Percentiles rank a stretch among this genome's conserved stretches.
Conservation (phyloP, 345 rosid genomes). For the Lagerstroemia speciosa region DNA sequence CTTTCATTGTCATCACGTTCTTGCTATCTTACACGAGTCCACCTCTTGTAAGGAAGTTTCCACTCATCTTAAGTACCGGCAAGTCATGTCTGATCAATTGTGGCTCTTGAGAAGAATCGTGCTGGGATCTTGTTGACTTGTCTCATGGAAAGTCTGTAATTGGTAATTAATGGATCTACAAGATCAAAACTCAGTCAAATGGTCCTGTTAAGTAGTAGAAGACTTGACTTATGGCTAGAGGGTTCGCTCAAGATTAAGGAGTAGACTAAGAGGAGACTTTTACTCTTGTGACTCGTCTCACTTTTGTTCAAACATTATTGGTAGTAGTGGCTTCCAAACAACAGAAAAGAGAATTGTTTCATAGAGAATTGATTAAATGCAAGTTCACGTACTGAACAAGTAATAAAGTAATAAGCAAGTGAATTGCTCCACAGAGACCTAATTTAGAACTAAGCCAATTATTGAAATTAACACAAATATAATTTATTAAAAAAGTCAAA, state of each 20-base stretch:
- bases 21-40: background rate
- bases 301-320: background rate
- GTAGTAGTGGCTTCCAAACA: background rate
- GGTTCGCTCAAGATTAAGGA: conserved; percentile 4
- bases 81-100: background rate
- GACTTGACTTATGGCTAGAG: conserved; percentile 3
- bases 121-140: background rate
- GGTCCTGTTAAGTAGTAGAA: conserved; percentile 5
- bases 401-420: no score
- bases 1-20: background rate
- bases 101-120: background rate
- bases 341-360: no score
- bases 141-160: no score
- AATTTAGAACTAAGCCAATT: no score
- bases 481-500: no score
- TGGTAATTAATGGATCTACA: conserved; percentile 3
- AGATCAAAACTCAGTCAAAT: background rate
- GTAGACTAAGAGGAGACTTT: conserved; percentile 2
- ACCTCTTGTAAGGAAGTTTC: background rate
- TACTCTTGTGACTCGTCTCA: background rate
- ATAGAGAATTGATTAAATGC: no score
- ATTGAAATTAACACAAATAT: no score
- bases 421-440: no score
- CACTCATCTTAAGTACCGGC: background rate
- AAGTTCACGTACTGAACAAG: no score